Conservation (phyloP, 1,284 basidiomycete species). For the Ustilago nuda region DNA sequence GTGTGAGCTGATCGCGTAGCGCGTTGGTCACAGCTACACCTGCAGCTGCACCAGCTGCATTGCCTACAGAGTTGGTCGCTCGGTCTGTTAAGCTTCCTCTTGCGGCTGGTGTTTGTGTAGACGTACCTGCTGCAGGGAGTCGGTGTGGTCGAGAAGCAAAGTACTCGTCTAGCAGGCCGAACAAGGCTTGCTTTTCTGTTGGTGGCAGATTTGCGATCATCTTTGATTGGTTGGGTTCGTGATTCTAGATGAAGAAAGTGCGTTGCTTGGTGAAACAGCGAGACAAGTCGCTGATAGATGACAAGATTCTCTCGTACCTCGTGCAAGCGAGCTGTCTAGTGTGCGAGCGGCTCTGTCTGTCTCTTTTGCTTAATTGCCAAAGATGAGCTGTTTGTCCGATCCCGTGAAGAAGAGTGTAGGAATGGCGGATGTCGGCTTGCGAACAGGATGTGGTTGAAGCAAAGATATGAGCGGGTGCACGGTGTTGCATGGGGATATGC, state of each 20-base stretch:
- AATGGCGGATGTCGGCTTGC: background rate
- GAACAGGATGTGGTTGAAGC: background rate
- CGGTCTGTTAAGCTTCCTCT: constrained; percentile 20
- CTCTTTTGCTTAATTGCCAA: too few relatives aligned
- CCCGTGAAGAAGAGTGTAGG: background rate
- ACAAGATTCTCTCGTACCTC: too few relatives aligned
- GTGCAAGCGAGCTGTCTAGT: too few relatives aligned
- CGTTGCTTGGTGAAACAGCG: too few relatives aligned
- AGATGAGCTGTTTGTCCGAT: too few relatives aligned
- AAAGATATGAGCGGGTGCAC: constrained; percentile 7
- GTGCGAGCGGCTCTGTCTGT: background rate
- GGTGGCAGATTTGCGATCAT: constrained; percentile 50
- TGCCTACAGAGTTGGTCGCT: constrained; percentile 27
- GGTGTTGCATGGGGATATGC: constrained; percentile 17
- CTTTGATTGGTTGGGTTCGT: background rate
- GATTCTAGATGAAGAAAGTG: too few relatives aligned
- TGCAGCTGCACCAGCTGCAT: constrained; percentile 37
- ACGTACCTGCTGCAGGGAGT: constrained; percentile 4
- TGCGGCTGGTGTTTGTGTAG: constrained; percentile 1
- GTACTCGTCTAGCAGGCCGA: constrained; percentile 61
- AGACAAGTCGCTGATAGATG: too few relatives aligned
- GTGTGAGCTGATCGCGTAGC: constrained; percentile 32
- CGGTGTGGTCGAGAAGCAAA: constrained; percentile 57
- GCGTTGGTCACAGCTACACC: constrained; percentile 19
- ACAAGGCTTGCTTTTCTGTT: constrained; percentile 57